Base-by-base conservation (phyloP, 2,329 filamentous ascomycete genomes). In the Grosmannia huntii region DNA sequence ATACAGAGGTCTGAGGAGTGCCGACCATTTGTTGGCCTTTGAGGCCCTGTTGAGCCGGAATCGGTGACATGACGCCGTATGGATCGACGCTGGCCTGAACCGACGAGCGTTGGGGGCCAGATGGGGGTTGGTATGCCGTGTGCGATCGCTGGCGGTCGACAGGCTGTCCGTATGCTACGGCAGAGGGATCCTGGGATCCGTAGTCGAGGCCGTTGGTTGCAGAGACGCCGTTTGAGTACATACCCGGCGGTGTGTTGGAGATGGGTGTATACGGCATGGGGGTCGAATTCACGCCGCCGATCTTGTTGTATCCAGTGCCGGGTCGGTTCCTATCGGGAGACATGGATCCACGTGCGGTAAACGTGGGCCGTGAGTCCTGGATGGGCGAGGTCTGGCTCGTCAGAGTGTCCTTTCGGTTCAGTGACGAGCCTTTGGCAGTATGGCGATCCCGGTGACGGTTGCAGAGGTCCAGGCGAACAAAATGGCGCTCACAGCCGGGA, bases 401-500 rank as follows among this genome's bases (percentile, higher is more conserved):
- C 67, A 85, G 77, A 16, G 80, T 83, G 67, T 90, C 87, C 70
- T 87, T 88, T 59, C 86, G 83, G 68, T 85, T 85, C 57, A 90
- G 73, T 61, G 89, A 84, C 21, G 87, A 90, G 55, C 87, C 87
- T 67, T 89, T 87, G 56, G 86, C 87, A 14, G 84, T 88, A 71
- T 92, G 89, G 50, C 89, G 82, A 68, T 92, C 88, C 68, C 85
- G 82, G 71, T 94, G 89, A 49, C 89, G 85, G 67, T 94, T 87
- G 68, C 94, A 90, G 60, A 99, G 78, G 70, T 99, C 94, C 64
- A 95, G 89, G 62, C 94, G 85, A 59, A 97, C 92, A 73, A 97
- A 99, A 36, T 88, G 86, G 56, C 92, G 86, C 61, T 85, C 83
- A 71, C 94, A 99, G 67, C 91, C 90, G 23, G 89, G 89, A 66